Conservation (phyloP, 2,329 filamentous ascomycete genomes). For the Verticillium isaacii region DNA sequence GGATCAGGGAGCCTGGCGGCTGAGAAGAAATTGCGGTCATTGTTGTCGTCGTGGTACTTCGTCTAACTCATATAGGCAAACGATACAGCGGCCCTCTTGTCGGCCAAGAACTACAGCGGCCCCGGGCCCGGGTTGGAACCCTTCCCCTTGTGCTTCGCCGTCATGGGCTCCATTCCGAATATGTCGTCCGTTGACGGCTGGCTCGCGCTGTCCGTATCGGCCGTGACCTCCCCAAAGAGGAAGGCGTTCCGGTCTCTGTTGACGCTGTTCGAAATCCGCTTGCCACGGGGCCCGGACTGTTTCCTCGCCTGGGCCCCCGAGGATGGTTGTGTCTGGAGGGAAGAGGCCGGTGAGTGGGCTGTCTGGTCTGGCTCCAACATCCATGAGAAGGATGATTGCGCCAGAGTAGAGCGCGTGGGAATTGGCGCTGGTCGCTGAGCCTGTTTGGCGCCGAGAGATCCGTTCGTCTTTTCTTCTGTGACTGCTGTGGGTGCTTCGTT, state of each 20-base stretch:
- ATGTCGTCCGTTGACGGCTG: conserved; percentile 41
- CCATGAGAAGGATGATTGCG: conserved; percentile 74
- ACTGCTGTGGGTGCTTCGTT: background rate
- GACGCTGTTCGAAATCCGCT: conserved; percentile 35
- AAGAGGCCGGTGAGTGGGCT: conserved; percentile 15
- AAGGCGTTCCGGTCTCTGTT: conserved; percentile 54
- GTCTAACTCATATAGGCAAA: background rate
- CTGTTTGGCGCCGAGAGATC: background rate
- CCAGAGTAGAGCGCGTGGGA: conserved; percentile 60
- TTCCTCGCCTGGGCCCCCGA: background rate
- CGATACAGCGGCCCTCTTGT: background rate
- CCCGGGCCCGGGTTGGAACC: background rate
- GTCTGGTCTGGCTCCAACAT: conserved; percentile 61
- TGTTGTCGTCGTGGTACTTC: background rate
- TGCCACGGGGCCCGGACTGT: conserved; percentile 21
- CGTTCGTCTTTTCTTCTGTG: background rate
- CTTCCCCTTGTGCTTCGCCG: conserved; percentile 1
- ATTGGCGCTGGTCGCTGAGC: conserved; percentile 32
- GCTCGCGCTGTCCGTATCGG: conserved; percentile 27
- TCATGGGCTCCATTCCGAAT: conserved; percentile 50
- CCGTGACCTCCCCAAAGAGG: conserved; percentile 50
- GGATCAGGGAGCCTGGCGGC: too few relatives aligned
- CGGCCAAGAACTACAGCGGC: background rate
- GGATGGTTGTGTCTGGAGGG: background rate
- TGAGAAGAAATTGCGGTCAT: background rate